These are phyloP conservation scores for Hirschfeldia incana DNA, from an alignment of 345 rosid genomes.

Conservation along the genomic window DNA sequence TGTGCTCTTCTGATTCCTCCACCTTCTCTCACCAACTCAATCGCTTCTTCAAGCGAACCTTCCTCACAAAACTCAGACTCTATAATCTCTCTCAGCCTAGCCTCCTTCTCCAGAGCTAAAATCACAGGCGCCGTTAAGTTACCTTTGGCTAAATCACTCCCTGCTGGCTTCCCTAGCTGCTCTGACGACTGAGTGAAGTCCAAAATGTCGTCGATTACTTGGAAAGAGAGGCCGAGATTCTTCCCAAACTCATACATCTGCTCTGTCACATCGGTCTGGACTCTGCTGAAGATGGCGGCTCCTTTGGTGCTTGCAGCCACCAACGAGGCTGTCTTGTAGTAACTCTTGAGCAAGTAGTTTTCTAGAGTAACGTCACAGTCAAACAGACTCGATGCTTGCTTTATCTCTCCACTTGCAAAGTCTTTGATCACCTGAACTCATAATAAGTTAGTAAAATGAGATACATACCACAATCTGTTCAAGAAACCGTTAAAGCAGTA, in stretches of 20 bases:
- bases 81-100: slow-evolving; percentile 44
- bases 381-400: slow-evolving; percentile 89
- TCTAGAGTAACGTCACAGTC: slow-evolving; percentile 77
- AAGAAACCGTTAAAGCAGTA: no score
- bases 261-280: slow-evolving; percentile 45
- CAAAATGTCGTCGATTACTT: slow-evolving; percentile 85
- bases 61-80: slow-evolving; percentile 13
- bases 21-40: not conserved
- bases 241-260: slow-evolving; percentile 79
- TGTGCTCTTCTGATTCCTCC: slow-evolving; percentile 50
- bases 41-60: slow-evolving; percentile 4
- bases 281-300: slow-evolving; percentile 85
- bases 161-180: slow-evolving; percentile 92
- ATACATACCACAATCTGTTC: not conserved
- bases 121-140: slow-evolving; percentile 88
- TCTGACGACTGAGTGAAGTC: slow-evolving; percentile 92
- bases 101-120: slow-evolving; percentile 69
- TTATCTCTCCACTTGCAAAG: slow-evolving; percentile 97
- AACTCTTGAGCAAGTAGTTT: slow-evolving; percentile 86
- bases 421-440: slow-evolving; percentile 67
- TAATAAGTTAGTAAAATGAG: not conserved
- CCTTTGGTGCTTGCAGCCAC: slow-evolving; percentile 94
- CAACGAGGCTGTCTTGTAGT: slow-evolving; percentile 89
- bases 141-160: slow-evolving; percentile 72
- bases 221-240: slow-evolving; percentile 90